These are phyloP conservation scores for Helichrysum umbraculigerum DNA, from an alignment of 129 eudicot genomes.

Conservation along the genomic window DNA sequence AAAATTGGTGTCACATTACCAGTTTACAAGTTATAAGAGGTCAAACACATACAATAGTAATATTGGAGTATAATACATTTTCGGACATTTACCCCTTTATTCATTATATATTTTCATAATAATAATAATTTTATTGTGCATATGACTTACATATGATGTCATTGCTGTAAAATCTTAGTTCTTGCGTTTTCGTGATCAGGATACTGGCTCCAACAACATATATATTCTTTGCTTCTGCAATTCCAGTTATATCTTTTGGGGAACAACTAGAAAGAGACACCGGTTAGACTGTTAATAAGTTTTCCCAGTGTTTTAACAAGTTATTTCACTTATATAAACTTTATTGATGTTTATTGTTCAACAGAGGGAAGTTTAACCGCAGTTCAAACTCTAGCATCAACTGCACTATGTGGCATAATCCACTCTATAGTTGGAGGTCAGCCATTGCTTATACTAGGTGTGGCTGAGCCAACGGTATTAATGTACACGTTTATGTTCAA, in stretches of 20 bases:
- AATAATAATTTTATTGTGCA: neutral
- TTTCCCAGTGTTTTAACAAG: neutral
- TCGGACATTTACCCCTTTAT: neutral
- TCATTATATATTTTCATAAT: neutral
- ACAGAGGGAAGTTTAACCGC: constrained; percentile 92
- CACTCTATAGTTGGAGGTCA: constrained; percentile 96
- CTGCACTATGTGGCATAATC: constrained; percentile 88
- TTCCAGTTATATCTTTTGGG: constrained; percentile 97
- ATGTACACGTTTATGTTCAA: constrained; percentile 98
- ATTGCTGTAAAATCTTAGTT: constrained; percentile 1
- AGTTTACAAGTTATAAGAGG: neutral
- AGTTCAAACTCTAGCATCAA: constrained; percentile 94
- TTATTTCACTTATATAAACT: constrained; percentile 9
- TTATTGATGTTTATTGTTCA: constrained; percentile 16
- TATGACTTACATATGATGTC: constrained; percentile 18
- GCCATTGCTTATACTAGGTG: constrained; percentile 91
- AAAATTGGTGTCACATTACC: too few species aligned
- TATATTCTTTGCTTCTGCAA: constrained; percentile 97
- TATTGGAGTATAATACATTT: neutral
- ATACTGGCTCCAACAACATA: constrained; percentile 98
- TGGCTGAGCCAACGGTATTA: constrained; percentile 94
- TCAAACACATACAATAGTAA: neutral
- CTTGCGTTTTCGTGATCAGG: constrained; percentile 45
- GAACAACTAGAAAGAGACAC: constrained; percentile 95
- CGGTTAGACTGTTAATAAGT: constrained; percentile 40